Conservation (phyloP, 805 yeast species). For the Candida maesae region DNA sequence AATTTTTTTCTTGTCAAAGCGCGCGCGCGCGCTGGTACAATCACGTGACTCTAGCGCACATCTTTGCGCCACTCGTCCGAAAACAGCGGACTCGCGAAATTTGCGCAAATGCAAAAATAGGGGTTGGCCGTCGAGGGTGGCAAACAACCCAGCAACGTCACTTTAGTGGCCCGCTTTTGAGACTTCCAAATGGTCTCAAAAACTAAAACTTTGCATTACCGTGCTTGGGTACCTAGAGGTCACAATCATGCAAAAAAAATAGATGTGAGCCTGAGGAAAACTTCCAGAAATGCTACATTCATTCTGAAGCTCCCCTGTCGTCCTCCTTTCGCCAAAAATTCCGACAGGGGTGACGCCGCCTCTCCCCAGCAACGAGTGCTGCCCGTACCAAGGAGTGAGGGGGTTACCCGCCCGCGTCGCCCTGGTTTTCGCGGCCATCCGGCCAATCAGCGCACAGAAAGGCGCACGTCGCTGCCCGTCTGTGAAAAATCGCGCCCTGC, state of each 20-base stretch:
- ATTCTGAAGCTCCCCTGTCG: not conserved
- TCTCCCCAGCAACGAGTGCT: conserved; percentile 11
- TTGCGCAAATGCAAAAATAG: conserved; percentile 1
- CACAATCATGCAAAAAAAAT: too few species aligned
- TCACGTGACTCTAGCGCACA: too few species aligned
- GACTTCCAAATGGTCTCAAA: too few species aligned
- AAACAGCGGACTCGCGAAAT: too few species aligned
- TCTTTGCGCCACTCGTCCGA: too few species aligned
- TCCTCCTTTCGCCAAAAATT: not conserved
- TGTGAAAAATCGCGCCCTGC: conserved; percentile 6
- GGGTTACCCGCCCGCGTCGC: conserved; percentile 15
- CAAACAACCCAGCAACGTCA: not conserved
- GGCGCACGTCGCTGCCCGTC: not conserved
- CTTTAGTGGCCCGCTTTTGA: too few species aligned
- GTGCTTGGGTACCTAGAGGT: too few species aligned
- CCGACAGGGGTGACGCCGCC: too few species aligned
- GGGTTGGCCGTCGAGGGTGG: conserved; percentile 2
- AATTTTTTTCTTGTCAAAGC: not conserved
- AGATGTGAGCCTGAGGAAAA: not conserved
- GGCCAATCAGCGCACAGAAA: conserved; percentile 9
- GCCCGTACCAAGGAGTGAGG: conserved; percentile 1
- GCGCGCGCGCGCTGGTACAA: too few species aligned
- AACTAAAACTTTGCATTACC: too few species aligned
- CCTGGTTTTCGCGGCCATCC: conserved; percentile 1
- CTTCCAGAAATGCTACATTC: not conserved